Evolutionary conservation across 2,329 filamentous ascomycete genomes (phyloP).

Genomic region (Venturia nashicola): DNA sequence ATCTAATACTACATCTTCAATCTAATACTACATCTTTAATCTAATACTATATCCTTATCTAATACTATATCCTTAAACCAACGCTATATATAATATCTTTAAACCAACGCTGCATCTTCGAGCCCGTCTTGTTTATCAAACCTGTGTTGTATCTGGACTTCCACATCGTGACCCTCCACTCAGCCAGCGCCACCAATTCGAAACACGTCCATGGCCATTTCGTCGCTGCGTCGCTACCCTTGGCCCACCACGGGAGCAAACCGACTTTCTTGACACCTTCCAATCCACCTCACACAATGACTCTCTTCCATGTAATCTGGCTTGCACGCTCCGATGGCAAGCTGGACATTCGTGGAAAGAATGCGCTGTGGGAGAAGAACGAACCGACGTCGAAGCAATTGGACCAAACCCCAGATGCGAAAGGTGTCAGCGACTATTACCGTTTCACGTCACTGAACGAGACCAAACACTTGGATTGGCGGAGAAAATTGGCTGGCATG

Average conservation of each 20-base stretch:
- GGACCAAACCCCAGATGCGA: constrained; percentile 36
- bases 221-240: too few species aligned
- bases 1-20: too few species aligned
- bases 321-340: constrained; percentile 36
- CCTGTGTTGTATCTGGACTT: background rate
- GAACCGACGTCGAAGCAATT: constrained; percentile 39
- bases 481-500: constrained; percentile 47
- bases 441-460: constrained; percentile 37
- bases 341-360: constrained; percentile 34
- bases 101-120: too few species aligned
- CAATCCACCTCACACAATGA: constrained; percentile 20
- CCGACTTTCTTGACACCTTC: background rate
- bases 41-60: too few species aligned
- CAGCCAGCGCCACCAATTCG: background rate
- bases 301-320: constrained; percentile 36
- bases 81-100: too few species aligned
- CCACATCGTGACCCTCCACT: too few species aligned
- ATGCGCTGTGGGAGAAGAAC: constrained; percentile 34
- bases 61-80: too few species aligned
- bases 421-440: constrained; percentile 44
- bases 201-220: background rate
- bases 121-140: background rate
- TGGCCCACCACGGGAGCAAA: background rate
- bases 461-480: constrained; percentile 44
- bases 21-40: too few species aligned